Evolutionary conservation across 2,329 filamentous ascomycete genomes (phyloP), one percentile per base, ranked within the genome.

Genomic region (Cordyceps cicadae): DNA sequence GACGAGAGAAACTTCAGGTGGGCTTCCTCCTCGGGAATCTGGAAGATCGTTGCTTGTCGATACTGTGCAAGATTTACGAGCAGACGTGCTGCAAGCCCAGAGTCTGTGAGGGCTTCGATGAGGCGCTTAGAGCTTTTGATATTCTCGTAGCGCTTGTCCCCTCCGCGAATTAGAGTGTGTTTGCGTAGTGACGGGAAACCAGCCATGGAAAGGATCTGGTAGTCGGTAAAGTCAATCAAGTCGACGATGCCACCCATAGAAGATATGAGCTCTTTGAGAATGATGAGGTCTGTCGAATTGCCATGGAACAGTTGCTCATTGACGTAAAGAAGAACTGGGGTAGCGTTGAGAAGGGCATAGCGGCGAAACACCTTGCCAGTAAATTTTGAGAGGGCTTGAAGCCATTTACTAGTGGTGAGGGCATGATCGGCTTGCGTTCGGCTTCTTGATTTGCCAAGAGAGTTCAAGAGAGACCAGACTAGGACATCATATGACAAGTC

Each of bases 181-280:
- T 87, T 85, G 65, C 90, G 88, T 12, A 99, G 79, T 29, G 87
- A 78, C 56, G 90, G 85, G 15, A 93, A 92, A 63, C 92, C 93
- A 46, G 90, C 90, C 84, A 99, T 92, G 15, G 90, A 92, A 64
- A 90, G 79, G 32, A 96, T 83, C 73, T 97, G 92, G 19, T 87
- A 79, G 66, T 99, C 93, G 34, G 90, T 97, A 69, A 96, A 93
- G 69, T 92, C 90, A 57, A 87, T 83, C 63, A 93, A 88, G 4
- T 92, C 87, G 14, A 93, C 87, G 62, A 99, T 92, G 51, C 95
- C 95, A 19, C 90, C 91, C 94, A 99, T 97, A 2, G 89, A 90
- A 41, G 86, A 86, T 56, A 97, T 88, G 63, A 99, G 83, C 69
- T 97, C 91, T 70, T 94, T 89, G 48, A 99, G 77, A 63, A 99